Base-by-base conservation (phyloP, 176 grass and related monocot genomes). In the Melocanna baccifera region DNA sequence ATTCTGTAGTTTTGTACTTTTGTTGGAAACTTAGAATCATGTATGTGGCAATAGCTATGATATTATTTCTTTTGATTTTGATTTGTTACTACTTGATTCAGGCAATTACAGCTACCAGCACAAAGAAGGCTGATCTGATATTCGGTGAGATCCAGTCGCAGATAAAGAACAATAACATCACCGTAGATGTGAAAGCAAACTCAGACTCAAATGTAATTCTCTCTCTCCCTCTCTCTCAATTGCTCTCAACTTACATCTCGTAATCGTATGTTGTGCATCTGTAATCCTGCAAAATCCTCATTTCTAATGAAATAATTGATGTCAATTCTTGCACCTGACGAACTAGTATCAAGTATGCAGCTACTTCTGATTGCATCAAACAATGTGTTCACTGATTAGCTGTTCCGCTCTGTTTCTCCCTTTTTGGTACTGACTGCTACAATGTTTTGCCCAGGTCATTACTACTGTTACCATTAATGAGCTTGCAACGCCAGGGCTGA, bases 51-150 rank as follows among this genome's bases (percentile, higher is more conserved):
- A 34, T 23, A 14, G 1, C 51, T 79, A 50, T 69, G 26, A 12
- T 40, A 26, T 39, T 55, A 43, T 41, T 14, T 68, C 9, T 69
- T 64, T 57, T 2, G 2, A 4, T 41, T 67, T 69, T 83, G 20
- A 47, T 75, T 19, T 75, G 6, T 51, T 51, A 50, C 15, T 53
- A 75, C 63, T 87, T 66, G 9, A 51, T 91, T 85, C 87, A 99
- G 93, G 93, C 90, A 62, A 89, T 99, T 69, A 96, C 96, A 73
- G 86, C 96, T 78, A 87, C 93, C 34, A 91, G 91, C 82, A 89
- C 96, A 81, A 99, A 92, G 93, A 99, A 96, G 51, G 83, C 87
- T 92, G 96, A 99, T 45, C 68, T 94, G 83, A 96, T 99, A 50
- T 85, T 94, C 1, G 96, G 96, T 52, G 96, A 99, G 88, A 85